These are phyloP conservation scores for Aspergillus novofumigatus DNA, from an alignment of 2,329 filamentous ascomycete species.

Conservation along the genomic window DNA sequence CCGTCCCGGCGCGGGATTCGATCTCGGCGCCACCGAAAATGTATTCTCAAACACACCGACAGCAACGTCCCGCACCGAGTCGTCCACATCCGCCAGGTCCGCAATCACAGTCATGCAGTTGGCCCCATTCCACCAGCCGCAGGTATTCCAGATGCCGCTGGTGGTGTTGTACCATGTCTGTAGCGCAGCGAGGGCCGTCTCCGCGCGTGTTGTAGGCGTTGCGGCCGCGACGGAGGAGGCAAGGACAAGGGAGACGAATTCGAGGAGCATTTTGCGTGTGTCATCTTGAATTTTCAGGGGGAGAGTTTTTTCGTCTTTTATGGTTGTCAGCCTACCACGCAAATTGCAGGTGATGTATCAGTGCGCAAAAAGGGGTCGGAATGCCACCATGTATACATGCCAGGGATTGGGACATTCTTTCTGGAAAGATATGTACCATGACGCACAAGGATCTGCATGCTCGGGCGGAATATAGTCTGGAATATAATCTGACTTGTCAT, in stretches of 20 bases:
- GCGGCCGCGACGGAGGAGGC: background rate
- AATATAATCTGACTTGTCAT: background rate
- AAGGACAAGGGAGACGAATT: background rate
- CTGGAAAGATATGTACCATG: background rate
- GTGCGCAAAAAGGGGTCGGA: background rate
- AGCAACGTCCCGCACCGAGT: slow-evolving; percentile 30
- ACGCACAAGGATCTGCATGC: background rate
- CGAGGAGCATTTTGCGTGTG: background rate
- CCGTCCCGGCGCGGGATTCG: slow-evolving; percentile 17
- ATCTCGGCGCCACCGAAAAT: slow-evolving; percentile 22
- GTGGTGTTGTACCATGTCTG: slow-evolving; percentile 59
- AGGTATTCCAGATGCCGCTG: slow-evolving; percentile 61
- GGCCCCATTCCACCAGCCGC: slow-evolving; percentile 71
- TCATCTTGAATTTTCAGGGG: background rate
- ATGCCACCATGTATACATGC: background rate
- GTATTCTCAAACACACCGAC: slow-evolving; percentile 44
- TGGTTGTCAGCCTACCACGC: too few relatives aligned
- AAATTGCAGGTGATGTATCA: background rate
- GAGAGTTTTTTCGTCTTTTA: background rate
- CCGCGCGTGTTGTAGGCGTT: background rate
- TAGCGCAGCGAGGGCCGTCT: slow-evolving; percentile 41
- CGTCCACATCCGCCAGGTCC: slow-evolving; percentile 46
- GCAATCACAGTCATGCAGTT: slow-evolving; percentile 62
- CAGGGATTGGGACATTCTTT: background rate
- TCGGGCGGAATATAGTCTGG: background rate